Conservation (phyloP, 176 grass and related monocot species). For the Eremochloa ophiuroides region DNA sequence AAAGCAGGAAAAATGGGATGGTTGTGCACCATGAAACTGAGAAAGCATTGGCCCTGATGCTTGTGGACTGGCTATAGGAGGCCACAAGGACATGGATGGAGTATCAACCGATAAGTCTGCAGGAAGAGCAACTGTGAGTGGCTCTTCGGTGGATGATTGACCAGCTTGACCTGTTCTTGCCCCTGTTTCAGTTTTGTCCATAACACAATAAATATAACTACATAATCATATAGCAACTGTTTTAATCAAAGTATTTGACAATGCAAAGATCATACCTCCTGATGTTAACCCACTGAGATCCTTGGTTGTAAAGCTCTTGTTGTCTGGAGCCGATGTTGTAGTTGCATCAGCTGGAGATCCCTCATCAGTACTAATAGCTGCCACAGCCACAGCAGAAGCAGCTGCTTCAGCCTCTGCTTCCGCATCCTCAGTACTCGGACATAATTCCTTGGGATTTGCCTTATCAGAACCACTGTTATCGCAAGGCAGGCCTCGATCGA, state of each 20-base stretch:
- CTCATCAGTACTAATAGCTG: conserved; percentile 90
- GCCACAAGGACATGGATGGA: conserved; percentile 72
- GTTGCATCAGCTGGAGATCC: conserved; percentile 47
- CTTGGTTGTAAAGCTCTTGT: conserved; percentile 54
- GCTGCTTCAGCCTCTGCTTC: conserved; percentile 87
- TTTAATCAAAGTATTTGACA: conserved; percentile 25
- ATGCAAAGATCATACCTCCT: conserved; percentile 47
- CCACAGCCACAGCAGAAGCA: conserved; percentile 92
- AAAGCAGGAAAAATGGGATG: conserved; percentile 90
- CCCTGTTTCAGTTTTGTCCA: conserved; percentile 31
- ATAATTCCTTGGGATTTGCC: conserved; percentile 32
- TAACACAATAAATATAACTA: conserved; percentile 23
- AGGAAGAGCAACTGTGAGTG: conserved; percentile 77
- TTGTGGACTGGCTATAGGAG: conserved; percentile 73
- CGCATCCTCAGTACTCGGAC: conserved; percentile 42
- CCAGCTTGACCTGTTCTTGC: conserved; percentile 35
- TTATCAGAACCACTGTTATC: conserved; percentile 38
- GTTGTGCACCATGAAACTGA: conserved; percentile 65
- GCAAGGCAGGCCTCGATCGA: conserved; percentile 35
- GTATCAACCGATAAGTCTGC: conserved; percentile 96
- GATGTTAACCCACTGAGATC: conserved; percentile 50
- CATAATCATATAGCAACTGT: conserved; percentile 8
- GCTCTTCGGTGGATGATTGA: conserved; percentile 69
- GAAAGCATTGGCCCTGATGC: conserved; percentile 69
- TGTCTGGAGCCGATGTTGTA: conserved; percentile 43